These are phyloP conservation scores for Zygnema cylindricum DNA, from an alignment of 139 green algal genomes.

Conservation along the genomic window DNA sequence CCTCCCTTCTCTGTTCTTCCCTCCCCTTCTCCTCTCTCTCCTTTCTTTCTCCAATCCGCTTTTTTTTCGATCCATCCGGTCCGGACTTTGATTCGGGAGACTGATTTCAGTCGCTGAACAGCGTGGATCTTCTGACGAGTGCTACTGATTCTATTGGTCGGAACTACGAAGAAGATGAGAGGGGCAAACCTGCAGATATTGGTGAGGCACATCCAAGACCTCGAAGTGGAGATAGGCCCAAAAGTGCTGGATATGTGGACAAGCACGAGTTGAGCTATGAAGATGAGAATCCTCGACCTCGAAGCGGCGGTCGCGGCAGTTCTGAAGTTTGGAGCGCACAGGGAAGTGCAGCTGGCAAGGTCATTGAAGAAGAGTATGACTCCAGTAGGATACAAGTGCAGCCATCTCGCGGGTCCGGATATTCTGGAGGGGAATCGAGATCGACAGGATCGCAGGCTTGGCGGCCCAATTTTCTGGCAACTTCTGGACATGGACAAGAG, in stretches of 20 bases:
- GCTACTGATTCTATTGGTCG: not conserved
- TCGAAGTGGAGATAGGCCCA: not conserved
- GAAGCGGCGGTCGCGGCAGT: not conserved
- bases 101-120: too few relatives aligned
- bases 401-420: too few relatives aligned
- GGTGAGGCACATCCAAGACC: not conserved
- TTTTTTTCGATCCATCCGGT: too few relatives aligned
- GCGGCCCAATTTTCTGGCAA: too few relatives aligned
- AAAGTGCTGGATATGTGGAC: not conserved
- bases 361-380: not conserved
- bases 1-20: too few relatives aligned
- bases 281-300: not conserved
- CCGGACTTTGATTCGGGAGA: too few relatives aligned
- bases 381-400: not conserved
- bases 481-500: too few relatives aligned
- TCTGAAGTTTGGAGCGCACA: not conserved
- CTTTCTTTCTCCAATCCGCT: too few relatives aligned
- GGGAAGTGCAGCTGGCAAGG: not conserved
- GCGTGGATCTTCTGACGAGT: too few relatives aligned
- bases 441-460: not conserved
- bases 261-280: not conserved
- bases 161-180: conserved; percentile 23
- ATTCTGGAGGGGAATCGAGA: not conserved
- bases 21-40: too few relatives aligned
- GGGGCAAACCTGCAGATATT: not conserved